phyloP scores from a whole-genome alignment of 495 filamentous ascomycete genomes.

The Penicillium antarcticum region DNA sequence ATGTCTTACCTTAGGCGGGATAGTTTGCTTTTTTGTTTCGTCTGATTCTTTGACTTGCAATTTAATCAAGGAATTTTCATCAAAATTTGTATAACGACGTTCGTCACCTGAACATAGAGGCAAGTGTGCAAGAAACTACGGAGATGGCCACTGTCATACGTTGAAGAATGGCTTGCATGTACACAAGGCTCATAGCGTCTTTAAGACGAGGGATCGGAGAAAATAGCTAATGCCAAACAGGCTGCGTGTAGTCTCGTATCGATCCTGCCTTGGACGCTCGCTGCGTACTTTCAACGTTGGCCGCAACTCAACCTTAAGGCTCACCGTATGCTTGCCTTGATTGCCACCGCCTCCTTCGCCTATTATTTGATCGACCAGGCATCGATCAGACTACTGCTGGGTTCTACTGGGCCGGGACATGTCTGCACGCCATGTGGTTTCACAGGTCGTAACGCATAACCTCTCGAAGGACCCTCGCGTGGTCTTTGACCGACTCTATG shows the following conservation, averaged over 20 bases:
- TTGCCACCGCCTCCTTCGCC: not conserved
- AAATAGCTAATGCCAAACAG: not conserved
- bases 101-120: no score
- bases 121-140: no score
- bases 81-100: no score
- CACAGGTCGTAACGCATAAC: not conserved
- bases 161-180: no score
- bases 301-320: not conserved
- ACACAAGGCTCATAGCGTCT: no score
- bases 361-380: conserved; percentile 1
- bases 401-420: conserved; percentile 2
- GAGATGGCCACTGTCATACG: no score
- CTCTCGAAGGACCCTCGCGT: not conserved
- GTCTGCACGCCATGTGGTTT: conserved; percentile 1
- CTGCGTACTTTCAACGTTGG: conserved; percentile 1
- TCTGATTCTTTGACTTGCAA: no score
- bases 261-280: conserved; percentile 5
- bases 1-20: no score
- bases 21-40: no score
- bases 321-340: not conserved
- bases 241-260: conserved; percentile 2
- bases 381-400: conserved; percentile 4
- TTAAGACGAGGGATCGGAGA: no score
- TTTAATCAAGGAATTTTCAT: no score
- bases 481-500: conserved; percentile 1